Conservation (phyloP, 202 grass and related monocot genomes). For the Schoenoplectus triqueter region DNA sequence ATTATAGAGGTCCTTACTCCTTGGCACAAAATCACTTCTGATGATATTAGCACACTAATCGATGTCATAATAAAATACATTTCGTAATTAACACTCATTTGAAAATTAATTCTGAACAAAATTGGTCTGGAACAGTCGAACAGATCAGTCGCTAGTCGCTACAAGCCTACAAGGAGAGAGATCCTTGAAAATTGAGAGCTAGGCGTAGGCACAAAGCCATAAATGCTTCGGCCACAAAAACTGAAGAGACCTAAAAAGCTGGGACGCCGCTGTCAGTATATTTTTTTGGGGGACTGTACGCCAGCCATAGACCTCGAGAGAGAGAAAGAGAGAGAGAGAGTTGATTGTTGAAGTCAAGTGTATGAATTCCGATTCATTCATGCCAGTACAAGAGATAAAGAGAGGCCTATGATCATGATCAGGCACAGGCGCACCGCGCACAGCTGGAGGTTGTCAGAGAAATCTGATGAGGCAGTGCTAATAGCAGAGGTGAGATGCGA, state of each 20-base stretch:
- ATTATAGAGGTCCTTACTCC: too few species aligned
- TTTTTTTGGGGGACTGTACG: slow-evolving; percentile 8
- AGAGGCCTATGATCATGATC: slow-evolving; percentile 22
- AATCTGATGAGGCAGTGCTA: slow-evolving; percentile 25
- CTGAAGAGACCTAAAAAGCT: slow-evolving; percentile 1
- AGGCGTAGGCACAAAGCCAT: slow-evolving; percentile 3
- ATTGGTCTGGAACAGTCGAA: too few species aligned
- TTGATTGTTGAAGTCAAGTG: not conserved
- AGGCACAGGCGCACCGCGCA: not conserved
- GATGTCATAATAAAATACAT: not conserved
- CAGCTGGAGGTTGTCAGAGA: slow-evolving; percentile 40
- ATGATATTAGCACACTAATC: not conserved
- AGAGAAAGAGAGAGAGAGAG: not conserved
- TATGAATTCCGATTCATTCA: not conserved
- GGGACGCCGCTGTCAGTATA: slow-evolving; percentile 26
- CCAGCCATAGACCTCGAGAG: not conserved
- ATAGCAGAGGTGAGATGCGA: not conserved
- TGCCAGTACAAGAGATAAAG: not conserved
- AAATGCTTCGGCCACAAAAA: not conserved
- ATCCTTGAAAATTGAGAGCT: not conserved
- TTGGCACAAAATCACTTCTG: too few species aligned
- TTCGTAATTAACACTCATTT: not conserved
- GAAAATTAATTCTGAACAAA: not conserved
- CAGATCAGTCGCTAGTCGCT: too few species aligned
- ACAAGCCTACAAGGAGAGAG: not conserved